Base-by-base conservation (phyloP, 2,329 filamentous ascomycete species). In the Fusarium mundagurra region DNA sequence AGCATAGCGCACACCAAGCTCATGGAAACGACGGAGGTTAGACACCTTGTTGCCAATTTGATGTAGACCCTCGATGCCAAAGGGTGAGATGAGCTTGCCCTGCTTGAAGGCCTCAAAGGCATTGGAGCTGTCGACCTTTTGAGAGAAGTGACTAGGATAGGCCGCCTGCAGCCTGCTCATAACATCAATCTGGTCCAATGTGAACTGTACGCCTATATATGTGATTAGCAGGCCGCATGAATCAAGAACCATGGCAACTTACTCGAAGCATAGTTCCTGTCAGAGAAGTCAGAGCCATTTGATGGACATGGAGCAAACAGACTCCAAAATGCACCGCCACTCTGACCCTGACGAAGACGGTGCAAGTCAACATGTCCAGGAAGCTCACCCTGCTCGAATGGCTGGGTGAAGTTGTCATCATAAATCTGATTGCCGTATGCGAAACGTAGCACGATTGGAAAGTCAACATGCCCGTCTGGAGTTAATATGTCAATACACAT, bases 311-410 rank as follows among this genome's bases (percentile, higher is more conserved):
- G 89, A 45, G 93, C 90, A 78, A 88, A 98, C 16, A 96, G 94
- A 80, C 92, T 95, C 96, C 95, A 98, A 81, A 98, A 98, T n/a
- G 93, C 92, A 63, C 95, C 96, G 44, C 95, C 95, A 71, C 92
- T 90, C 75, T 88, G 86, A 4, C 95, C 95, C 57, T 89, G 82
- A 41, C 89, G 87, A 54, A 98, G 87, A 10, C 95, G 90, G 3
- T 92, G 91, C 14, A 98, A 84, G 81, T 98, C 96, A 60, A 96
- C 92, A 75, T 98, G 93, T 8, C 87, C 87, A 1, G 81, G 79
- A 59, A 97, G 83, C 2, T 89, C 89, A 38, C 93, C 94, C 29
- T 93, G 84, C 73, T 92, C 88, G 79, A 98, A 98, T 11, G 89
- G 88, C 43, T 91, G 84, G n/a, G 88, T 92, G 83, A 98, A 98